A percentile compares a stretch with the other conserved stretches of the same genome.
Conservation (phyloP, 1,139 yeast species). For the Arxiozyma telluris region DNA sequence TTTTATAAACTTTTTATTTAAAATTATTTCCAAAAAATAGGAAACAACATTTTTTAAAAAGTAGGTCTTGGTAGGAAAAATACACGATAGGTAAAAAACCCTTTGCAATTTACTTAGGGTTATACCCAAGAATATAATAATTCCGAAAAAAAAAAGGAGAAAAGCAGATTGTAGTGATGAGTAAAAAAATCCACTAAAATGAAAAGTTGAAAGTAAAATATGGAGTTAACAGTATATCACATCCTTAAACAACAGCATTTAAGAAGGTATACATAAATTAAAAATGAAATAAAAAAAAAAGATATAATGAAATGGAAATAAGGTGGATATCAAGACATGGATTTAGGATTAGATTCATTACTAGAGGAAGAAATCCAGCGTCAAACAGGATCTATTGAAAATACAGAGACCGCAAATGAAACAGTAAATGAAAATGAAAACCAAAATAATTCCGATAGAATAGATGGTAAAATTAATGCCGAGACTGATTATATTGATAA, state of each 20-base stretch:
- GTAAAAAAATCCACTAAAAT: no score
- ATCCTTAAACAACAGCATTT: no score
- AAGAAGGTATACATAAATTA: slow-evolving; percentile 13
- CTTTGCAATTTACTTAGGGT: not conserved
- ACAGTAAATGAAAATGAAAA: no score
- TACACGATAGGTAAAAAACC: no score
- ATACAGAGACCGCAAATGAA: not conserved
- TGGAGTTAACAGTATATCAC: no score
- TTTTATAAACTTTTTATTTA: no score
- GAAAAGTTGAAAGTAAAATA: no score
- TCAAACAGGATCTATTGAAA: not conserved
- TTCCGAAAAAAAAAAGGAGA: not conserved
- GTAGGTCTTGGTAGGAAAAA: not conserved
- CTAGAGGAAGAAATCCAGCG: not conserved
- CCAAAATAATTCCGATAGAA: not conserved
- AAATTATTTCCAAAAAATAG: no score
- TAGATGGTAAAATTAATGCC: not conserved
- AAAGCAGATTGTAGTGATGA: no score
- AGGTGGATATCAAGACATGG: not conserved
- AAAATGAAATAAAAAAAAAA: slow-evolving; percentile 7
- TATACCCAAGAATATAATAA: not conserved
- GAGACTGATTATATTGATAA: not conserved
- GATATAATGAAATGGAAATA: no score
- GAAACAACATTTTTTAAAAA: no score
- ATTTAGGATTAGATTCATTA: slow-evolving; percentile 1